These are phyloP conservation scores for Stropharia rugosoannulata DNA, from an alignment of 768 basidiomycete species.

Conservation along the genomic window DNA sequence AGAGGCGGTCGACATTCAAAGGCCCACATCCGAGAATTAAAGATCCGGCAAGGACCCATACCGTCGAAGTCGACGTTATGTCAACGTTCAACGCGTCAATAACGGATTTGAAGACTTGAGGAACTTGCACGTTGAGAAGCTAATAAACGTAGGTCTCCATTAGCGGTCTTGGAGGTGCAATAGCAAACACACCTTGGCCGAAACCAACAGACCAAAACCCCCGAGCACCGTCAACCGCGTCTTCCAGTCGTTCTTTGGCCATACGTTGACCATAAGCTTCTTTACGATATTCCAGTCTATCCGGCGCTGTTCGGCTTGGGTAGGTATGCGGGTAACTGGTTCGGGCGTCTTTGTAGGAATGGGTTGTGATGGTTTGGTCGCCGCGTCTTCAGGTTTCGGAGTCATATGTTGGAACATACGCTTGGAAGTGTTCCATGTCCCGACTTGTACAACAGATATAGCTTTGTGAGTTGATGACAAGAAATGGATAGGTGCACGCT, in stretches of 20 bases:
- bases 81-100: slow-evolving; percentile 89
- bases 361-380: not conserved
- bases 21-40: slow-evolving; percentile 87
- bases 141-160: slow-evolving; percentile 22
- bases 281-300: slow-evolving; percentile 89
- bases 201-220: slow-evolving; percentile 54
- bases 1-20: not conserved
- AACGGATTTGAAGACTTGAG: slow-evolving; percentile 89
- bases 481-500: no score
- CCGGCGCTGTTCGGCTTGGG: slow-evolving; percentile 52
- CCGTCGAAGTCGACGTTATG: slow-evolving; percentile 70
- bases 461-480: not conserved
- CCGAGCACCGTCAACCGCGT: slow-evolving; percentile 80
- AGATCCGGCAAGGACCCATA: slow-evolving; percentile 91
- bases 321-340: slow-evolving; percentile 21
- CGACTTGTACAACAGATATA: not conserved
- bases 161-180: not conserved
- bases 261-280: slow-evolving; percentile 83
- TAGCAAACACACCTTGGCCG: slow-evolving; percentile 9
- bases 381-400: not conserved
- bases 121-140: slow-evolving; percentile 98
- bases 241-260: slow-evolving; percentile 85
- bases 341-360: not conserved
- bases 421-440: not conserved
- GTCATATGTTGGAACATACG: slow-evolving; percentile 1